Percentiles rank a stretch among this genome's conserved stretches.
These are phyloP conservation scores for Xylaria intraflava DNA, from an alignment of 495 filamentous ascomycete genomes.

Conservation along the genomic window DNA sequence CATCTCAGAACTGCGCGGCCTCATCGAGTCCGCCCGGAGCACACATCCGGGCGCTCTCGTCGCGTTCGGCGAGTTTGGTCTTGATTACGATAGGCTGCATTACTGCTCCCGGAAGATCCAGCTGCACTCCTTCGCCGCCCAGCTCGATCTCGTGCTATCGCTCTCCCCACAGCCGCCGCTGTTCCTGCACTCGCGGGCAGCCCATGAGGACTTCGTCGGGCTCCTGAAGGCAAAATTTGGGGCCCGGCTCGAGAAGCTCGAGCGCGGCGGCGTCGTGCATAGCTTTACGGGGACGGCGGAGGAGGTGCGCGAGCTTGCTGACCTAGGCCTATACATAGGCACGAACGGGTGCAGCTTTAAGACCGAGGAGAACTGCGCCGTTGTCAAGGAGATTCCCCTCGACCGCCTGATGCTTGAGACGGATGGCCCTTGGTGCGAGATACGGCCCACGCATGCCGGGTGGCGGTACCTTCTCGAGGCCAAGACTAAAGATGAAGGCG, in stretches of 20 bases:
- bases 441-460: conserved; percentile 57
- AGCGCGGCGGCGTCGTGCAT: conserved; percentile 75
- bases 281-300: conserved; percentile 80
- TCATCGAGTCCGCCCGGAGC: conserved; percentile 43
- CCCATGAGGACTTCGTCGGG: conserved; percentile 70
- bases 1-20: conserved; percentile 52
- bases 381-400: conserved; percentile 69
- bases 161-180: conserved; percentile 72
- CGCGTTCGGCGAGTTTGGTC: conserved; percentile 91
- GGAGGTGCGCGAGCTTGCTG: conserved; percentile 72
- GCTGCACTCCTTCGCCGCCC: conserved; percentile 73
- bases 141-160: conserved; percentile 61
- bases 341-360: conserved; percentile 92
- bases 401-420: conserved; percentile 81
- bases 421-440: conserved; percentile 85
- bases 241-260: conserved; percentile 46
- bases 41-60: conserved; percentile 45
- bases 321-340: conserved; percentile 72
- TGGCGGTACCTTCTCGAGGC: conserved; percentile 45
- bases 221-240: conserved; percentile 46
- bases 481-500: conserved; percentile 10
- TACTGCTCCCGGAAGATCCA: conserved; percentile 71
- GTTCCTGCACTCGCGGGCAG: conserved; percentile 85
- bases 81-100: conserved; percentile 89
- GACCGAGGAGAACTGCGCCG: conserved; percentile 78